Evolutionary conservation across 129 eudicot species (phyloP).

Genomic region (Mikania micrantha): DNA sequence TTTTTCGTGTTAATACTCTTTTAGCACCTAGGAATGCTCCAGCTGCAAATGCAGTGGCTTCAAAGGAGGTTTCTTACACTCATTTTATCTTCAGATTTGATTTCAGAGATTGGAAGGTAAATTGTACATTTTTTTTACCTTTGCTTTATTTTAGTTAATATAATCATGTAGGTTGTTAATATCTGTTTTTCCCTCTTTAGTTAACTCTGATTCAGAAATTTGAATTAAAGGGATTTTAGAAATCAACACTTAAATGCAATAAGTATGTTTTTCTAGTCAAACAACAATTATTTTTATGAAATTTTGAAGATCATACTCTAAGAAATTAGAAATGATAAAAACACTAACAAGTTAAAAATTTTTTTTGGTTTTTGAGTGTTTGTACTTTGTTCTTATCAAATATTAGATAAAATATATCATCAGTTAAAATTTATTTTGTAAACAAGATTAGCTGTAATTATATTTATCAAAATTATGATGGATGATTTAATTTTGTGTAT

Average conservation of each 20-base stretch:
- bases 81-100: conserved; percentile 89
- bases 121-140: neutral
- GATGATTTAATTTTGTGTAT: neutral
- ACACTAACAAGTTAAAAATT: too few species aligned
- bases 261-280: too few species aligned
- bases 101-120: conserved; percentile 93
- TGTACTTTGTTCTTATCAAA: neutral
- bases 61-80: conserved; percentile 66
- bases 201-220: neutral
- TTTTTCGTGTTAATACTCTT: conserved; percentile 5
- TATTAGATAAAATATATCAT: neutral
- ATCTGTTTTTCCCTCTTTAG: neutral
- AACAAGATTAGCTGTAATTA: neutral
- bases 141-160: neutral
- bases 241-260: neutral
- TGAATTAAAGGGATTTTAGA: neutral
- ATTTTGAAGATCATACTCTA: neutral
- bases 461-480: too few species aligned
- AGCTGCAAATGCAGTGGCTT: conserved; percentile 62
- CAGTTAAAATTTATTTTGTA: too few species aligned
- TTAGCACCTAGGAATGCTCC: conserved; percentile 96
- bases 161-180: neutral
- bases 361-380: too few species aligned
- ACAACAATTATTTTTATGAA: too few species aligned
- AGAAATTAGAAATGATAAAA: neutral